A percentile compares a stretch with the other conserved stretches of the same genome.
Conservation (phyloP, 352 stramenopile species). For the Phytophthora ohioensis region DNA sequence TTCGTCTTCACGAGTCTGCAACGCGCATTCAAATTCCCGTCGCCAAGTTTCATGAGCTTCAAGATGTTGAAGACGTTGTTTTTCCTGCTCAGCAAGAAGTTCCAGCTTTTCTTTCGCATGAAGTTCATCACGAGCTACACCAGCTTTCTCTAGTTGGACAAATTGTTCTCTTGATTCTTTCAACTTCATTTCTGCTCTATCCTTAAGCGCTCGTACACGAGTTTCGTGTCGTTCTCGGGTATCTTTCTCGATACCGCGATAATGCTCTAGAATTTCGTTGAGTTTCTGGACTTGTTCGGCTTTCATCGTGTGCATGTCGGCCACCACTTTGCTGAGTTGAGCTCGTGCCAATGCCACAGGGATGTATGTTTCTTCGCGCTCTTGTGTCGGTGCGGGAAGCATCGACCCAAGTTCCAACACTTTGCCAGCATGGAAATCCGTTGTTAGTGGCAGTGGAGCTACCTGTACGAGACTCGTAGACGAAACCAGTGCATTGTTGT, state of each 20-base stretch:
- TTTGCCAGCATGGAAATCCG: conserved; percentile 67
- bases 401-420: conserved; percentile 16
- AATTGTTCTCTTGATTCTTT: conserved; percentile 40
- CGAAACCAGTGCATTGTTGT: not conserved
- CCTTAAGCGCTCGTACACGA: conserved; percentile 57
- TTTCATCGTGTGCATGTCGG: conserved; percentile 85
- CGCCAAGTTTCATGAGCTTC: conserved; percentile 39
- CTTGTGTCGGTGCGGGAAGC: conserved; percentile 17
- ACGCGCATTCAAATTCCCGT: conserved; percentile 42
- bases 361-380: conserved; percentile 74
- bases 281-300: conserved; percentile 65
- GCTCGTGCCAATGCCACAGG: conserved; percentile 67
- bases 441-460: conserved; percentile 40
- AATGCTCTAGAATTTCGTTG: conserved; percentile 58
- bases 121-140: conserved; percentile 19
- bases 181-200: conserved; percentile 40
- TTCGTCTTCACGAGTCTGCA: conserved; percentile 64
- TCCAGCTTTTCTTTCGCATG: conserved; percentile 27
- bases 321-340: conserved; percentile 73
- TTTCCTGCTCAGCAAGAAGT: conserved; percentile 29
- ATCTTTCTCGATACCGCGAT: conserved; percentile 63
- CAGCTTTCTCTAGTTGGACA: conserved; percentile 41
- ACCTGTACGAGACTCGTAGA: conserved; percentile 32
- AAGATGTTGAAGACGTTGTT: conserved; percentile 35
- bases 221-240: conserved; percentile 67